A percentile compares a stretch with the other conserved stretches of the same genome.
phyloP scores from a whole-genome alignment of 2,329 filamentous ascomycete species.

The Cordyceps farinosa region DNA sequence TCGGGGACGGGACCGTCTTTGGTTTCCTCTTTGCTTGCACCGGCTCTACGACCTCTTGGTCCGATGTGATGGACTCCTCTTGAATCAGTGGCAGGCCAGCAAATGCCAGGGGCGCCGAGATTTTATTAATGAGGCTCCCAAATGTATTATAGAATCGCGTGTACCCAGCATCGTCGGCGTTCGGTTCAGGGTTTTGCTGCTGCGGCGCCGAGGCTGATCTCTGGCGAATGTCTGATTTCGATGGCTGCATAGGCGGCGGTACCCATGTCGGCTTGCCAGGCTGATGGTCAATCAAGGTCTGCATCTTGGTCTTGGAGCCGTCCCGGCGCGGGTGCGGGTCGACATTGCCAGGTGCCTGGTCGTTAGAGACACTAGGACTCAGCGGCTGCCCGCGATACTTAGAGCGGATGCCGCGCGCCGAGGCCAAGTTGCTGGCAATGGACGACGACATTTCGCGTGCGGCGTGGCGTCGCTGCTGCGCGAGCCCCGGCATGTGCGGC shows the following conservation, averaged over 20 bases:
- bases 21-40: slow-evolving; percentile 37
- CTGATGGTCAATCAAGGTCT: slow-evolving; percentile 51
- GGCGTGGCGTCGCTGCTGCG: slow-evolving; percentile 49
- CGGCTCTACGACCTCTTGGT: slow-evolving; percentile 34
- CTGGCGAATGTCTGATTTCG: slow-evolving; percentile 26
- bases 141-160: slow-evolving; percentile 90
- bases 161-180: slow-evolving; percentile 69
- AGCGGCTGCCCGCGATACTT: slow-evolving; percentile 63
- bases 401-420: slow-evolving; percentile 73
- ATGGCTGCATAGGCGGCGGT: slow-evolving; percentile 39
- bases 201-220: slow-evolving; percentile 27
- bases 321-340: slow-evolving; percentile 53
- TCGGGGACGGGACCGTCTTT: slow-evolving; percentile 30
- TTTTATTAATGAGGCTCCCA: slow-evolving; percentile 78
- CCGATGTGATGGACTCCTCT: slow-evolving; percentile 40
- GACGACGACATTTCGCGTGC: slow-evolving; percentile 72
- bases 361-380: slow-evolving; percentile 68
- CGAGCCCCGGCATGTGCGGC: slow-evolving; percentile 28
- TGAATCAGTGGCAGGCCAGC: slow-evolving; percentile 77
- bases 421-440: slow-evolving; percentile 84
- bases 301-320: slow-evolving; percentile 50
- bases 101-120: slow-evolving; percentile 89
- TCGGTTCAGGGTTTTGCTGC: slow-evolving; percentile 25
- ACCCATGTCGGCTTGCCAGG: slow-evolving; percentile 52
- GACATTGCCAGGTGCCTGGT: slow-evolving; percentile 69